These are phyloP conservation scores for Pachysandra terminalis DNA, from an alignment of 164 flowering plant genomes.

Conservation along the genomic window DNA sequence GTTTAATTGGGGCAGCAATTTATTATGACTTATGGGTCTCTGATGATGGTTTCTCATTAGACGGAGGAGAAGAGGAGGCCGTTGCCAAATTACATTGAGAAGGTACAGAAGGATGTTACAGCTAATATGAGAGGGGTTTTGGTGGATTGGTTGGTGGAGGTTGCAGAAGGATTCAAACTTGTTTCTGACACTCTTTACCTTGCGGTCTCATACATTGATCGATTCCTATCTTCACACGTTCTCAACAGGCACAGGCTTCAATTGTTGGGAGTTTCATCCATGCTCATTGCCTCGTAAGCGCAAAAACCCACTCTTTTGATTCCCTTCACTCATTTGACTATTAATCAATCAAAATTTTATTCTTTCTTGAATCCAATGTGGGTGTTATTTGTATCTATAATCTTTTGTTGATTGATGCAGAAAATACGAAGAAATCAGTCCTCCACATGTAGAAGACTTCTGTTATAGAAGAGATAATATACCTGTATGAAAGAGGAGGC, in stretches of 20 bases:
- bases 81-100: slow-evolving; percentile 43
- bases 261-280: slow-evolving; percentile 75
- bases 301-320: not conserved
- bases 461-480: slow-evolving; percentile 84
- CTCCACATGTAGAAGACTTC: slow-evolving; percentile 80
- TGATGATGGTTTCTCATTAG: slow-evolving; percentile 22
- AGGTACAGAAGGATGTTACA: slow-evolving; percentile 55
- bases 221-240: slow-evolving; percentile 47
- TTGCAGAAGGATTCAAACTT: slow-evolving; percentile 70
- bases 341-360: no score
- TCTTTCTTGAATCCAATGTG: no score
- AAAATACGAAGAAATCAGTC: slow-evolving; percentile 86
- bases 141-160: slow-evolving; percentile 84
- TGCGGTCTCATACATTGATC: slow-evolving; percentile 55
- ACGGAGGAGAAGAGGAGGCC: slow-evolving; percentile 52
- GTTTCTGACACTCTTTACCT: slow-evolving; percentile 61
- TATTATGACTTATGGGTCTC: not conserved
- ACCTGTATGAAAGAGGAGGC: slow-evolving; percentile 74
- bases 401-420: slow-evolving; percentile 26
- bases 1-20: not conserved
- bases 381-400: no score
- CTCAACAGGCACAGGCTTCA: slow-evolving; percentile 53
- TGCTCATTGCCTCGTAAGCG: slow-evolving; percentile 88
- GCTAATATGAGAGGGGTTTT: slow-evolving; percentile 58
- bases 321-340: no score